Base-by-base conservation (phyloP, 2,329 filamentous ascomycete species). In the Lachnellula suecica region DNA sequence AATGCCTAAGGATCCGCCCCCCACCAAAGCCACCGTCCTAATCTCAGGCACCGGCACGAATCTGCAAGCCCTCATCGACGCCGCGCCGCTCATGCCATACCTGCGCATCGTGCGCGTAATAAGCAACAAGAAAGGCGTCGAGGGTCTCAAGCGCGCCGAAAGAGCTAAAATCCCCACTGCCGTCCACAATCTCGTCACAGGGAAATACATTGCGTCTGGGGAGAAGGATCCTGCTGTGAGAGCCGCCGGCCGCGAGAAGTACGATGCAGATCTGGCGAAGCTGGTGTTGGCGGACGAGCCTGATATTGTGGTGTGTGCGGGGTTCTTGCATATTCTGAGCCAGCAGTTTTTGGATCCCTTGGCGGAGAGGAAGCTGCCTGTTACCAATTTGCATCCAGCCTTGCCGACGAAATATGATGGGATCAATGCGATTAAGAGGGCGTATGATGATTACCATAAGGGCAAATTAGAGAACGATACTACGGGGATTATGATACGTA, bases 401-500 rank as follows among this genome's bases (percentile, higher is more conserved):
- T 22, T 54, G 13, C 34, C 79, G 65, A 88, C 87, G 1, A 78
- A 84, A 61, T 92, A 91, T 66, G 88, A 92, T 60, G 91, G 91
- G 4, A 82, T 84, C 35, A 74, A 80, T 59, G 91, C 91, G 15
- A 95, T 96, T 62, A 83, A 88, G 62, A 78, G 89, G 22, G 90
- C 91, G 3, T 91, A 84, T 71, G 78, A 82, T 43, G 90, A 89
- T 52, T 91, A 88, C 67, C 71, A 84, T 66, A 73, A 72, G 2
- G 79, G 81, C 5, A 80, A 79, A 58, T 79, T 90, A 9, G 81
- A 85, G 63, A 79, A 88, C 59, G 79, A 79, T 59, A 79, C 78
- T 59, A 91, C 83, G 0, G 91, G 92, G 1, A 85, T 95, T 49
- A 96, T 96, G 92, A 84, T 91, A n/a, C n/a, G n/a, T n/a, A n/a